Evolutionary conservation across 1,284 basidiomycete species (phyloP), one percentile per base, ranked within the genome.

Genomic region (Irpex sp.): DNA sequence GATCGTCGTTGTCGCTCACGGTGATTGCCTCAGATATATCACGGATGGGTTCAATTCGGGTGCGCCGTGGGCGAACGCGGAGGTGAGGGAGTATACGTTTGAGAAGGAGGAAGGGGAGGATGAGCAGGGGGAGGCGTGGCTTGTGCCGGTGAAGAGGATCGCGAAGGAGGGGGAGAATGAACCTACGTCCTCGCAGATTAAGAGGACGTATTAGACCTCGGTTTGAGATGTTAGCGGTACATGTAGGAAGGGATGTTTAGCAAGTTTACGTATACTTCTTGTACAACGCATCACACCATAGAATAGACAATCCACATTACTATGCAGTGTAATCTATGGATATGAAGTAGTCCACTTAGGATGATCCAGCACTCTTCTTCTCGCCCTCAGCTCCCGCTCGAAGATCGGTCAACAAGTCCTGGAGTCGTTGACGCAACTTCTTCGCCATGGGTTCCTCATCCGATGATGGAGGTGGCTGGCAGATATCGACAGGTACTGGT

Each of bases 1-100:
- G 49, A 73, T 74, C 64, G 73, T 69, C 36, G 68, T 74, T 56
- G 72, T 74, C 47, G 61, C 69, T 19, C 73, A 74, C 59, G 73
- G 69, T 10, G 73, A 73, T 62, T 65, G 58, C 58, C 64, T 74
- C 39, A 67, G 73, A 21, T 69, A 68, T 64, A 65, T 74, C 61
- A 73, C 69, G 10, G 58, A 67, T 23, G 70, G 70, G 5, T 57
- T 58, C 59, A 69, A 70, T 63, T 65, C 66, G 28, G 58, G 65
- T 58, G 61, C 64, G 60, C 60, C 65, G 42, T 74, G 72, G 72
- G 72, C 71, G 14, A 74, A 74, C 59, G 66, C 67, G 36, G 72
- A 73, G 66, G 70, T 73, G 53, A 62, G 70, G 39, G 71, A 70
- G 65, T 72, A 68, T 61, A 72, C 69, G 47, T 74, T 73, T 58